A percentile compares a stretch with the other conserved stretches of the same genome.
These are phyloP conservation scores for Cryptococcus wingfieldii DNA, from an alignment of 1,284 basidiomycete genomes.

Conservation along the genomic window DNA sequence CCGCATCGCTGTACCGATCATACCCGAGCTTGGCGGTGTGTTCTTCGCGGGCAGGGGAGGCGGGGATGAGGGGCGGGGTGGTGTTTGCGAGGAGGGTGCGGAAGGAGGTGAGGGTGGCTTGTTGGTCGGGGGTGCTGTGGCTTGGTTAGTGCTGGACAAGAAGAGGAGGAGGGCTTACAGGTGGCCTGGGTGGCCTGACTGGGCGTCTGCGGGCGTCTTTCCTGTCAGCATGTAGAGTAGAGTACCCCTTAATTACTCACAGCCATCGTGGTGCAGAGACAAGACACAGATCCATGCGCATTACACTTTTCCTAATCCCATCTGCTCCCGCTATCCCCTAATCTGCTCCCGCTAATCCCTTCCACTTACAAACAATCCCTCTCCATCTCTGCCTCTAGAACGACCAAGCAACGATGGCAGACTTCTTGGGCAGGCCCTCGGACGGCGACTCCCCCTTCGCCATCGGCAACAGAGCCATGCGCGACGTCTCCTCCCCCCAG, in stretches of 20 bases:
- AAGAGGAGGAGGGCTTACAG: constrained; percentile 51
- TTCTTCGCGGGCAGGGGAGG: constrained; percentile 19
- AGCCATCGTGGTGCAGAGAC: constrained; percentile 2
- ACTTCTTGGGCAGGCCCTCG: constrained; percentile 45
- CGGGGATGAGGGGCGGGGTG: constrained; percentile 31
- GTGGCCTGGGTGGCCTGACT: constrained; percentile 76
- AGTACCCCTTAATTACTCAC: no score
- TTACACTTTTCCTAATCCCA: neutral
- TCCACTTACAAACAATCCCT: constrained; percentile 5
- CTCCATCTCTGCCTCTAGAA: neutral
- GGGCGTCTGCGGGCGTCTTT: constrained; percentile 49
- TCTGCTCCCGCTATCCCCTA: neutral
- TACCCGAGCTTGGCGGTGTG: constrained; percentile 42
- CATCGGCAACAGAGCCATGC: constrained; percentile 46
- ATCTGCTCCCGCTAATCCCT: constrained; percentile 6
- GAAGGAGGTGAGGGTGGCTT: constrained; percentile 67
- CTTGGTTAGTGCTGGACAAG: neutral
- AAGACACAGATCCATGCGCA: neutral
- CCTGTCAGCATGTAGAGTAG: neutral
- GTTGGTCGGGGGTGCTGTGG: constrained; percentile 57
- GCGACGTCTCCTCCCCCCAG: constrained; percentile 41
- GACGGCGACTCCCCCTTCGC: constrained; percentile 47
- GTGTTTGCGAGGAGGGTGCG: constrained; percentile 57
- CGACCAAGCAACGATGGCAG: neutral
- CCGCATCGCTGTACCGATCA: constrained; percentile 74